Evolutionary conservation across 2,329 filamentous ascomycete genomes (phyloP), one percentile per base, ranked within the genome.

Genomic region (Colletotrichum sp.): DNA sequence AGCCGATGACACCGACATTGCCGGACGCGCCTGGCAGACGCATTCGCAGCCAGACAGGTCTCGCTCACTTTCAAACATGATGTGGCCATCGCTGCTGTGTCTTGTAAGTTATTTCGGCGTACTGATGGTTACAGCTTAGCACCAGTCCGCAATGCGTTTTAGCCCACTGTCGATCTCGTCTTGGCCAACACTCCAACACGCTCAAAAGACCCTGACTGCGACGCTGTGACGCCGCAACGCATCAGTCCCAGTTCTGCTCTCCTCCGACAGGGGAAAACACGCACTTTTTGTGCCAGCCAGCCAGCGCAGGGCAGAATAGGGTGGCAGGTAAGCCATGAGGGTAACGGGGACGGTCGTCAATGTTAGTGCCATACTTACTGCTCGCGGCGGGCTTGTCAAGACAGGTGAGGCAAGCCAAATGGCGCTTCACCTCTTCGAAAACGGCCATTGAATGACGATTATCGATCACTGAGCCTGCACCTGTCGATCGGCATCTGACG

Each of bases 401-500:
- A 13, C 43, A 21, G 43, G 43, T 6, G 43, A 52, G 58, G 55
- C 24, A 64, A 70, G n/a, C 36, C 12, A 26, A 52, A 43, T 26
- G 28, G 34, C 28, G 24, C 58, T 55, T 70, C 36, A 60, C 8
- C 43, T 52, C 38, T 32, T 73, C 48, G 73, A 75, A 75, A 75
- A 68, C 73, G 73, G 70, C 58, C 70, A 67, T 28, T 43, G 8
- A 24, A 65, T 48, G 43, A 60, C 43, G 56, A 69, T 48, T 34
- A 13, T 48, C n/a, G 16, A n/a, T 72, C 24, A 26, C 16, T 30
- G 43, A 62, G 58, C 24, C 18, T 38, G 30, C 56, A 30, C 28
- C 24, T 64, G 56, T 73, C 70, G 73, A 75, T 75, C 73, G n/a
- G 43, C 58, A 73, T 73, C 10, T 61, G 43, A 30, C 32, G 64